These are phyloP conservation scores for Cyclostephanos tholiformis DNA, from an alignment of 108 stramenopile genomes.

Conservation along the genomic window DNA sequence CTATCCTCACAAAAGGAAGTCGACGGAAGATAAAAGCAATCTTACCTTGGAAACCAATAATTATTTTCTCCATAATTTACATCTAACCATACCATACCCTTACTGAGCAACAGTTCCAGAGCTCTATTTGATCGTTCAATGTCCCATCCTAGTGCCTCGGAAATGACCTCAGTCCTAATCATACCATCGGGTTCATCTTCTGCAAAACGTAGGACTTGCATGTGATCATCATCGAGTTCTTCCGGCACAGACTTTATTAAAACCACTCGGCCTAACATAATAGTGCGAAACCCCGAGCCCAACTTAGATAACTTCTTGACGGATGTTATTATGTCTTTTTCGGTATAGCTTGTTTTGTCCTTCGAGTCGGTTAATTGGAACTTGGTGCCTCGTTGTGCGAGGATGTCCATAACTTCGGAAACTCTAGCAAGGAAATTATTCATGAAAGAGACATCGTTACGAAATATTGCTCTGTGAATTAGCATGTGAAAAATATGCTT, in stretches of 20 bases:
- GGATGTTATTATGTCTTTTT: slow-evolving; percentile 75
- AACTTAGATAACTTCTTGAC: slow-evolving; percentile 75
- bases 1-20: neutral
- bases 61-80: slow-evolving; percentile 52
- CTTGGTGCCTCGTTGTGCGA: slow-evolving; percentile 62
- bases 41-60: slow-evolving; percentile 83
- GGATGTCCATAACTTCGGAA: slow-evolving; percentile 69
- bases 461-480: neutral
- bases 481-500: neutral
- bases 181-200: slow-evolving; percentile 50
- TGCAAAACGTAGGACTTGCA: slow-evolving; percentile 78
- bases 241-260: slow-evolving; percentile 89
- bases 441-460: neutral
- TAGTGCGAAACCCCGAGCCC: slow-evolving; percentile 85
- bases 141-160: slow-evolving; percentile 58
- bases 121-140: slow-evolving; percentile 74
- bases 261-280: slow-evolving; percentile 63
- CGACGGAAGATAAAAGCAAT: neutral
- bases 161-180: slow-evolving; percentile 60
- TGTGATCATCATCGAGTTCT: slow-evolving; percentile 85
- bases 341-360: slow-evolving; percentile 51
- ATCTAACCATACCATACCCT: slow-evolving; percentile 91
- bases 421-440: slow-evolving; percentile 38
- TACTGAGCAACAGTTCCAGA: slow-evolving; percentile 65
- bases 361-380: slow-evolving; percentile 51